Evolutionary conservation across 176 grass and related monocot species (phyloP), one percentile per base, ranked within the genome.

Genomic region (Paspalum notatum): DNA sequence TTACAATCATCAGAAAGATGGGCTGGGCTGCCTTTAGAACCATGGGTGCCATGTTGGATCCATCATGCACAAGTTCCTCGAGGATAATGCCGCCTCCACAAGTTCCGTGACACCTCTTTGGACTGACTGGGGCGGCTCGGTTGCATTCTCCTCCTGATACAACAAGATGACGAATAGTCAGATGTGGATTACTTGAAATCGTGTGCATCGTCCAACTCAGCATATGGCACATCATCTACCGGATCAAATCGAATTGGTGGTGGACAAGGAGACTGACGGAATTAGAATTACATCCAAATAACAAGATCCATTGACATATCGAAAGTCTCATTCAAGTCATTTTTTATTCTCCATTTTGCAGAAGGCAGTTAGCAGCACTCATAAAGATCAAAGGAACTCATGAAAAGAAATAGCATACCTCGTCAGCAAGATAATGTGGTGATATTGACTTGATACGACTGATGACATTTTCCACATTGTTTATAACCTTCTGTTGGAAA

Each of bases 31-130:
- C 39, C 47, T 27, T 80, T 84, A 99, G 76, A 99, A 99, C 97
- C 97, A 99, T 3, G 97, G 97, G 80, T 99, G 97, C 97, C 97
- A 99, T n/a, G 97, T 99, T 8, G 97, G 97, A 82, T 99, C 97
- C 97, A 99, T 99, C 97, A 95, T 99, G 82, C 97, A 99, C 73
- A 99, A 71, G 79, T 95, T 99, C 82, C 89, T 91, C 21, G 97
- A 88, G 0, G 87, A 92, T 38, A 96, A 56, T 25, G 97, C 93
- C 2, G 90, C 73, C 62, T 99, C 97, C 43, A 99, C 89, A 24
- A 99, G 91, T 41, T 99, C 89, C 0, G 97, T 91, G 16, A 95
- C 93, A 8, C 93, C 97, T 87, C 93, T 91, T 71, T 99, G 97
- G 53, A 99, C 97, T 1, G 97, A 95, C 72, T 95, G 90, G 0